phyloP scores from a whole-genome alignment of 2,329 filamentous ascomycete genomes.

The Cladosporium sp. region DNA sequence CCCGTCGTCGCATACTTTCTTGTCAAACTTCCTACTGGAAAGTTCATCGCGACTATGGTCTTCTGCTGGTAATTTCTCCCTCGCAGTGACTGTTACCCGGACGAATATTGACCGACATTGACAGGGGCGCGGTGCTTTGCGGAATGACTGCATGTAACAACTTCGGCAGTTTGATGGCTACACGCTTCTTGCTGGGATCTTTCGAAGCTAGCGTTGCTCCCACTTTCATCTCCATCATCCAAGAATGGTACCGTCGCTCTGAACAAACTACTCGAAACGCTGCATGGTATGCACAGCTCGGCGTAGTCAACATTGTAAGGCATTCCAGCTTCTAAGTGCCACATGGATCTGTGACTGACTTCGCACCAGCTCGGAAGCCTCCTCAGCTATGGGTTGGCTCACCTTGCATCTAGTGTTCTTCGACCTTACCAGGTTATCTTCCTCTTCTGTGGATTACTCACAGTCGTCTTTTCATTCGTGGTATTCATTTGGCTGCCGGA shows the following conservation, averaged over 20 bases:
- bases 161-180: constrained; percentile 48
- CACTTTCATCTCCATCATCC: constrained; percentile 25
- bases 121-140: constrained; percentile 42
- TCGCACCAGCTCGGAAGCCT: constrained; percentile 23
- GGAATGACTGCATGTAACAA: constrained; percentile 50
- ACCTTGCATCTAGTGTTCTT: constrained; percentile 21
- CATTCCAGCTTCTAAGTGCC: background rate
- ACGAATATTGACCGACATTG: background rate
- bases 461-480: constrained; percentile 46
- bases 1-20: constrained; percentile 50
- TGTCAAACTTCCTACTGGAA: constrained; percentile 57
- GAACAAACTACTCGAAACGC: constrained; percentile 28
- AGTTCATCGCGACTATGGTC: constrained; percentile 51
- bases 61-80: constrained; percentile 39
- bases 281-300: constrained; percentile 29
- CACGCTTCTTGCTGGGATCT: constrained; percentile 53
- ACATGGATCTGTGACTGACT: background rate
- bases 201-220: constrained; percentile 45
- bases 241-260: constrained; percentile 25
- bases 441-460: constrained; percentile 34
- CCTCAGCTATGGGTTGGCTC: constrained; percentile 24
- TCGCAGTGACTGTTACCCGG: background rate
- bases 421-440: constrained; percentile 23
- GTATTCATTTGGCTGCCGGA: constrained; percentile 60
- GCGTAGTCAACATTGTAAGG: constrained; percentile 24